Evolutionary conservation across 2,329 filamentous ascomycete genomes (phyloP).

Genomic region (Colletotrichum navitas): DNA sequence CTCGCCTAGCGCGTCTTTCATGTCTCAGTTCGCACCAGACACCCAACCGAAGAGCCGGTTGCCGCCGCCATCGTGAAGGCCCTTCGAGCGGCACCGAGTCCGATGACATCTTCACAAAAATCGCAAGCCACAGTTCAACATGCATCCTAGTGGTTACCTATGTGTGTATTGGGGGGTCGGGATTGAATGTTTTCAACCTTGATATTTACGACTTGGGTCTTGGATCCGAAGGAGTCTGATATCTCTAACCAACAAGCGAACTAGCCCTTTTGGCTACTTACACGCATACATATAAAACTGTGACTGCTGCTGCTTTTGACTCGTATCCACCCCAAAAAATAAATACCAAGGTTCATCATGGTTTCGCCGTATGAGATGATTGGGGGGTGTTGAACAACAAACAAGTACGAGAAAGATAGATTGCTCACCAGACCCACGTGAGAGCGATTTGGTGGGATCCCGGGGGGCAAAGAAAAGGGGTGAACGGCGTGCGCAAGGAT

Average conservation of each 20-base stretch:
- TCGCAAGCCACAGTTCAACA: neutral
- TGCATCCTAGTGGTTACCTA: neutral
- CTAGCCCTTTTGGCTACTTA: neutral
- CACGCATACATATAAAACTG: neutral
- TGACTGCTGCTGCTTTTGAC: neutral
- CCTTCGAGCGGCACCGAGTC: neutral
- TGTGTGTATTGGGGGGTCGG: neutral
- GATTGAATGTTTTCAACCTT: neutral
- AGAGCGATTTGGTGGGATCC: slow-evolving; percentile 16
- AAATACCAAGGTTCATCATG: neutral
- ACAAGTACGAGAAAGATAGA: slow-evolving; percentile 19
- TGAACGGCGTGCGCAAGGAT: neutral
- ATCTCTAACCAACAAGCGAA: neutral
- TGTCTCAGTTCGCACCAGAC: slow-evolving; percentile 2
- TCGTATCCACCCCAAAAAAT: neutral
- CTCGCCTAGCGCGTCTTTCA: neutral
- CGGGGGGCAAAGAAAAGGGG: neutral
- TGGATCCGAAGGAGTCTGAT: neutral
- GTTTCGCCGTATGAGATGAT: neutral
- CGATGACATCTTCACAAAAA: neutral
- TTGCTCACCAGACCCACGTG: slow-evolving; percentile 33
- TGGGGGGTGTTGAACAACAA: neutral
- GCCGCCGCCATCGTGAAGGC: neutral
- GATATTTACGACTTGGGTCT: neutral
- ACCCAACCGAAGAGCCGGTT: neutral